These are phyloP conservation scores for Mollisia scopiformis DNA, from an alignment of 2,329 filamentous ascomycete species.

Conservation along the genomic window DNA sequence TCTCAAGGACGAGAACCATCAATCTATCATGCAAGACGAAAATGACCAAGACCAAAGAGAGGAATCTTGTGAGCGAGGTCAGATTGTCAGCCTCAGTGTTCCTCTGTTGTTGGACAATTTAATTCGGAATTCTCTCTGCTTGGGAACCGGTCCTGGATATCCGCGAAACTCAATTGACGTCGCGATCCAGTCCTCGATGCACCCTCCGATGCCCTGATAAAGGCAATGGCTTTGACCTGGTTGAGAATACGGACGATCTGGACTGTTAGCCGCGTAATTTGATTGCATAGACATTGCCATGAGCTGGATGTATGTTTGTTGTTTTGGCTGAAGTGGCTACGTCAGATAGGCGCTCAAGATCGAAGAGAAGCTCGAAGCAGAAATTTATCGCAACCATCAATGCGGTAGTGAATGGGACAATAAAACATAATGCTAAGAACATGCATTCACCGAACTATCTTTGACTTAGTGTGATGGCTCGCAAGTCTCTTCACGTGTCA, in stretches of 20 bases:
- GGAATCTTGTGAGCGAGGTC: not conserved
- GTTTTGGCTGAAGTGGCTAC: too few species aligned
- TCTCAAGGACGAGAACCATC: not conserved
- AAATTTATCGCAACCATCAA: too few species aligned
- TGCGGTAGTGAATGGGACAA: too few species aligned
- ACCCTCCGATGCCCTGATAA: not conserved
- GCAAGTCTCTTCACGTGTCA: too few species aligned
- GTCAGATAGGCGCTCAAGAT: too few species aligned
- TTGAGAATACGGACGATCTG: not conserved
- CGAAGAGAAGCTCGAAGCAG: too few species aligned
- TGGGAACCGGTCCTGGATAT: constrained; percentile 10
- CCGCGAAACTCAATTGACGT: not conserved
- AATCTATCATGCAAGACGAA: not conserved
- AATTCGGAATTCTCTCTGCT: not conserved
- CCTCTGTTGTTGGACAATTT: constrained; percentile 4
- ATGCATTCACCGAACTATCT: too few species aligned
- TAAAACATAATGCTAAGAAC: too few species aligned
- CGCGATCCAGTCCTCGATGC: constrained; percentile 4
- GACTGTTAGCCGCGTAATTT: not conserved
- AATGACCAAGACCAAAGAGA: not conserved
- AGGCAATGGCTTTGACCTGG: not conserved
- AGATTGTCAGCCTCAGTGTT: not conserved
- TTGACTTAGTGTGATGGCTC: too few species aligned
- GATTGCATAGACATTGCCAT: not conserved
- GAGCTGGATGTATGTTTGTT: too few species aligned